Evolutionary conservation across 139 green algal species (phyloP).

Genomic region (Astrephomene gubernaculifera): DNA sequence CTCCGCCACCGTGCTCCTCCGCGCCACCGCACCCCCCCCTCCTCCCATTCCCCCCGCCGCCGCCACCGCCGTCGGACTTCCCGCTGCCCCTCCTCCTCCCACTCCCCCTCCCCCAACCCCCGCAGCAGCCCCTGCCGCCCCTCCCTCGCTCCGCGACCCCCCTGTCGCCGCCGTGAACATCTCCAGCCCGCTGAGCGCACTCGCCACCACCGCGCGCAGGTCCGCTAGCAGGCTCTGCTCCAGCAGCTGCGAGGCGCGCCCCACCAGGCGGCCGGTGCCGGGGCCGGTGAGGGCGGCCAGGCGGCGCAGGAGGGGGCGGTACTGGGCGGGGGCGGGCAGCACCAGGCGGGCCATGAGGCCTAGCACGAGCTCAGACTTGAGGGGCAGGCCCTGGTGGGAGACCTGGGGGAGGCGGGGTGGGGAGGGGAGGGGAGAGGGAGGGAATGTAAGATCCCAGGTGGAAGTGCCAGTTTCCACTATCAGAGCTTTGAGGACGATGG

Average conservation of each 20-base stretch:
- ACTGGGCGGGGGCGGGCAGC: slow-evolving; percentile 77
- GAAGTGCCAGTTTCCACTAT: no score
- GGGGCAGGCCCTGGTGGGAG: slow-evolving; percentile 80
- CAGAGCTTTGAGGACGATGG: no score
- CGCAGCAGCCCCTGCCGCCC: not conserved
- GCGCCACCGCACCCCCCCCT: slow-evolving; percentile 11
- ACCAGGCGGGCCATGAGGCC: slow-evolving; percentile 87
- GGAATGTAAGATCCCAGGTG: no score
- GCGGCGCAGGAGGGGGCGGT: slow-evolving; percentile 80
- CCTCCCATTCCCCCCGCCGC: not conserved
- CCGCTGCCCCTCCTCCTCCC: not conserved
- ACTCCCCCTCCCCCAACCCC: not conserved
- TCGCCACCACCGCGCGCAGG: slow-evolving; percentile 85
- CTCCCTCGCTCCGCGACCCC: not conserved
- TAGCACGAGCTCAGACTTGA: slow-evolving; percentile 82
- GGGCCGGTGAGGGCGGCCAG: slow-evolving; percentile 78
- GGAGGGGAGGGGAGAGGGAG: not conserved
- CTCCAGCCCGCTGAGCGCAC: slow-evolving; percentile 89
- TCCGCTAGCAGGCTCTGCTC: slow-evolving; percentile 93
- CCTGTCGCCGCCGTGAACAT: slow-evolving; percentile 73
- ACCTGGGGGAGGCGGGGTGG: not conserved
- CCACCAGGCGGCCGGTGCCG: slow-evolving; percentile 63
- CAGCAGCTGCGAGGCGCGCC: slow-evolving; percentile 77
- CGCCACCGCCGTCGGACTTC: not conserved
- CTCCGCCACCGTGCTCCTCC: slow-evolving; percentile 59